Base-by-base conservation (phyloP, 257 asterid species). In the Osmanthus fragrans region DNA sequence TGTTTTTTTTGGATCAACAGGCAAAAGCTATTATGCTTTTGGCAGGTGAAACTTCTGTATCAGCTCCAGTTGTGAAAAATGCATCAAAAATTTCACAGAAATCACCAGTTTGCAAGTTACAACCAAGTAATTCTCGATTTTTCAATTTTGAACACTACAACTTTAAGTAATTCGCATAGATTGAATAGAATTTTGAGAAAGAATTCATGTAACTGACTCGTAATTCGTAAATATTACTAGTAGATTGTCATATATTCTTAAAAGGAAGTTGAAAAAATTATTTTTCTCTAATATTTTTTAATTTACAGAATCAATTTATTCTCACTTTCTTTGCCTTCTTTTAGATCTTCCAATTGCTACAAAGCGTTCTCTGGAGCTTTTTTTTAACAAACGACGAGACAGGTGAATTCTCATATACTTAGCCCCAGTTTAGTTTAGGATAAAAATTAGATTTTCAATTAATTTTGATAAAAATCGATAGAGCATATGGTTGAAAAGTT, bases 11-110 rank as follows among this genome's bases (percentile, higher is more conserved):
- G 56, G 7, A 37, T 3, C 39, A 36, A 34, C 51, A 79, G 82
- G 82, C 78, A 33, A 73, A 67, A 71, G 78, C 78, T 30, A 73
- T 79, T 23, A 29, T 73, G 82, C 64, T 79, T 45, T 68, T 79
- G 63, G 75, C 82, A 7, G 60, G 78, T 34, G 77, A 64, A 25
- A 79, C 29, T 65, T 72, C 36, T 56, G 18, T 39, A 39, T 39
- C 69, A 25, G 77, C 29, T 72, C 73, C 77, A 5, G 68, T 36
- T 19, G 71, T 36, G 45, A 9, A 18, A 72, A 42, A 42, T 21
- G 47, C 18, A 19, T 33, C 73, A 60, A 63, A 19, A 10, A 45
- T 32, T 58, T n/a, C 18, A 56, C 58, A 11, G 58, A 27, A 12
- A 64, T 11, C 29, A 67, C 56, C 69, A 19, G 34, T 6, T 34